Evolutionary conservation across 768 basidiomycete genomes (phyloP).

Genomic region (Astraeus odoratus): DNA sequence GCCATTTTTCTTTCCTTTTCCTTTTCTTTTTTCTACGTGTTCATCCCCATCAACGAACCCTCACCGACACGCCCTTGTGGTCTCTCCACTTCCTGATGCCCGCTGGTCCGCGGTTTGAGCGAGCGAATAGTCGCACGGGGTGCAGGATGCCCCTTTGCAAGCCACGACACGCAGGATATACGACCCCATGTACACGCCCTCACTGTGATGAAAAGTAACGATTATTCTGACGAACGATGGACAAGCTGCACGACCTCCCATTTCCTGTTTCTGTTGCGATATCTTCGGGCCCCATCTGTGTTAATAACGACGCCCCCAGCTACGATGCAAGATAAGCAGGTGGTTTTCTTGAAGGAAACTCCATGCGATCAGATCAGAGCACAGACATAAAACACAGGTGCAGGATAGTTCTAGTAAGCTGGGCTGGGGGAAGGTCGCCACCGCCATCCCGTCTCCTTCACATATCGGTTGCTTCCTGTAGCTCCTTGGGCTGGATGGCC

Average conservation of each 20-base stretch:
- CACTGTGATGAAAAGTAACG: conserved; percentile 20
- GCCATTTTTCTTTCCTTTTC: background rate
- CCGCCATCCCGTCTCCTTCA: no score
- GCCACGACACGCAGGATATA: conserved; percentile 23
- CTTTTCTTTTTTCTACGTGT: background rate
- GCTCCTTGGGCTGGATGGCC: background rate
- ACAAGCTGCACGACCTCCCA: conserved; percentile 14
- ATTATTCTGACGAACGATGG: conserved; percentile 30
- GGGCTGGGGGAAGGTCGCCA: conserved; percentile 19
- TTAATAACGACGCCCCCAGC: background rate
- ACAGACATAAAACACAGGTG: background rate
- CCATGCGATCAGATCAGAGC: background rate
- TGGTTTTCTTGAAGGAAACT: conserved; percentile 19
- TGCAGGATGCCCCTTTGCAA: conserved; percentile 1
- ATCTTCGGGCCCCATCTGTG: background rate
- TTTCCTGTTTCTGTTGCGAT: background rate
- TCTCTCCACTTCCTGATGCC: background rate
- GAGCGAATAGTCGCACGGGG: background rate
- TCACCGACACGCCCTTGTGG: background rate
- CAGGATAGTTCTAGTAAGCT: background rate
- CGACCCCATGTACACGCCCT: conserved; percentile 23
- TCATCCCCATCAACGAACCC: background rate
- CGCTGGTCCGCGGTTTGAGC: background rate
- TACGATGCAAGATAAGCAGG: conserved; percentile 3
- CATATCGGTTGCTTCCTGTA: background rate